A percentile compares a stretch with the other conserved stretches of the same genome.
Conservation (phyloP, 257 asterid genomes). For the Salvia hispanica region DNA sequence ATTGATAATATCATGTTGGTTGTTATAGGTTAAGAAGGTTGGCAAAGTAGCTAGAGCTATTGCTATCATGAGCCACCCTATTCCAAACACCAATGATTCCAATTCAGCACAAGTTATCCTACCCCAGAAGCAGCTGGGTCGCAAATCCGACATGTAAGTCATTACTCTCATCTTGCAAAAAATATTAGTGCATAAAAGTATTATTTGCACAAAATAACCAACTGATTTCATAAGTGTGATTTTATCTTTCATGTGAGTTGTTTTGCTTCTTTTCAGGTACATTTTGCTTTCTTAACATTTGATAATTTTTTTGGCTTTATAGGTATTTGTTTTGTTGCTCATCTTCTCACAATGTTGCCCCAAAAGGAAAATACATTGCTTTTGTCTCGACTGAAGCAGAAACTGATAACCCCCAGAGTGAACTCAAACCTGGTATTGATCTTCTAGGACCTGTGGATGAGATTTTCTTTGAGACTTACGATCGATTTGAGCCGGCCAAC, state of each 20-base stretch:
- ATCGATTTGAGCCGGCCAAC: slow-evolving; percentile 85
- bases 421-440: slow-evolving; percentile 84
- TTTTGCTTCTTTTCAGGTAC: too few species aligned
- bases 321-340: slow-evolving; percentile 98
- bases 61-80: slow-evolving; percentile 95
- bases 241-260: not conserved
- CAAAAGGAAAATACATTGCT: slow-evolving; percentile 91
- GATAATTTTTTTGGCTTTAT: slow-evolving; percentile 22
- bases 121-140: slow-evolving; percentile 94
- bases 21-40: slow-evolving; percentile 69
- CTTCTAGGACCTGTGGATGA: slow-evolving; percentile 98
- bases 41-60: slow-evolving; percentile 93
- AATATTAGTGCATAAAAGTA: not conserved
- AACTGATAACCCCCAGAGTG: slow-evolving; percentile 84
- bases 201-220: not conserved
- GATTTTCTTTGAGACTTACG: slow-evolving; percentile 84
- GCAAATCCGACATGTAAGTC: slow-evolving; percentile 87
- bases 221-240: not conserved
- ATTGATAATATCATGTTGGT: slow-evolving; percentile 14
- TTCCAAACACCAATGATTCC: slow-evolving; percentile 84
- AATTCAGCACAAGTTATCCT: slow-evolving; percentile 88
- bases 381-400: slow-evolving; percentile 96
- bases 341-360: slow-evolving; percentile 97
- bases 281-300: slow-evolving; percentile 21
- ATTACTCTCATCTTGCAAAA: not conserved